These are phyloP conservation scores for Alternaria hordeiaustralica DNA, from an alignment of 2,329 filamentous ascomycete genomes.

Conservation along the genomic window DNA sequence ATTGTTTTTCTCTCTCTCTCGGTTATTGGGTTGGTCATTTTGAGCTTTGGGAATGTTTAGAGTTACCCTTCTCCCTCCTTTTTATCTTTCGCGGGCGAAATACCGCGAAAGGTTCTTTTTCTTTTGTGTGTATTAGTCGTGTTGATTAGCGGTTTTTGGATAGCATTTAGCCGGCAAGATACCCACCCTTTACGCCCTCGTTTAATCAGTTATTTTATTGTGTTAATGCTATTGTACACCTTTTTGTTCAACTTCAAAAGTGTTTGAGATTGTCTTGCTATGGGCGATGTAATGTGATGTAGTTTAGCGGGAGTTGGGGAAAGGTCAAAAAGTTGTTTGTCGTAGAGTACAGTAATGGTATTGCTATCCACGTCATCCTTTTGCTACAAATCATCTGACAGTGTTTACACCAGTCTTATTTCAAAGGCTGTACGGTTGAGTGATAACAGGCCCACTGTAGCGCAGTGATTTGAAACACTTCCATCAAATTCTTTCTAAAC, in stretches of 20 bases:
- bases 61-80: background rate
- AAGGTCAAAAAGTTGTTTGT: background rate
- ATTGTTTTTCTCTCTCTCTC: background rate
- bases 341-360: background rate
- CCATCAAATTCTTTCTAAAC: background rate
- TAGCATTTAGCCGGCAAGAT: conserved; percentile 21
- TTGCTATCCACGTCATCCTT: background rate
- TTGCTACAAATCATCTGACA: background rate
- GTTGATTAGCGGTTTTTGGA: conserved; percentile 14
- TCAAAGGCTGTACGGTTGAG: background rate
- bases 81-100: background rate
- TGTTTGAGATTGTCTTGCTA: background rate
- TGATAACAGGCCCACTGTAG: background rate
- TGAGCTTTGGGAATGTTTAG: conserved; percentile 4
- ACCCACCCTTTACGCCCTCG: conserved; percentile 15
- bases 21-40: background rate
- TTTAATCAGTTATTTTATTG: conserved; percentile 5
- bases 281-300: background rate
- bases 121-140: conserved; percentile 12
- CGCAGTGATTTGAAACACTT: background rate
- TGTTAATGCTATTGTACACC: background rate
- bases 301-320: background rate
- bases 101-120: background rate
- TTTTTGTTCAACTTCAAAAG: background rate
- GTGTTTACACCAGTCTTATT: background rate